A percentile compares a stretch with the other conserved stretches of the same genome.
These are phyloP conservation scores for Leccinum angustisporum DNA, from an alignment of 1,284 basidiomycete genomes.

Conservation along the genomic window DNA sequence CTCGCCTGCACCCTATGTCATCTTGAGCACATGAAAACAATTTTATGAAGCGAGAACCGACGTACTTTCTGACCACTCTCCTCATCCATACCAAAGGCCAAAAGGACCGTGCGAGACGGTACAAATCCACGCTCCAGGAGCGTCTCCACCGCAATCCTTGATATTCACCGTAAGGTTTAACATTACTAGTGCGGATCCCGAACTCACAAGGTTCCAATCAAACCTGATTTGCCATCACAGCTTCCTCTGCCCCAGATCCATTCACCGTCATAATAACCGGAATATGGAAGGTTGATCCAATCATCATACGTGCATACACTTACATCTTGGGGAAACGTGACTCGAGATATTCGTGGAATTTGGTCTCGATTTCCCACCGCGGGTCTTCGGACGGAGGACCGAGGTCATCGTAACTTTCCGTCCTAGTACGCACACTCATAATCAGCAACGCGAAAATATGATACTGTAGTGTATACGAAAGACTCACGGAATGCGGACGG, in stretches of 20 bases:
- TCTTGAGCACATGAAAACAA: background rate
- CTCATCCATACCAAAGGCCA: background rate
- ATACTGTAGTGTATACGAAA: background rate
- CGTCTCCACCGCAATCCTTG: background rate
- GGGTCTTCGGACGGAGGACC: slow-evolving; percentile 42
- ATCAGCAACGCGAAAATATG: background rate
- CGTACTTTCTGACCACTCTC: background rate
- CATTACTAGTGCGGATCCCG: background rate
- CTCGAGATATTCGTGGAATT: slow-evolving; percentile 44
- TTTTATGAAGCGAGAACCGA: background rate
- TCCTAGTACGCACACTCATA: background rate
- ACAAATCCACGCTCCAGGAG: background rate
- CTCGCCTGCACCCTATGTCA: background rate
- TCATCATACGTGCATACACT: slow-evolving; percentile 40
- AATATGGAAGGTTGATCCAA: slow-evolving; percentile 55
- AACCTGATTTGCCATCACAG: background rate
- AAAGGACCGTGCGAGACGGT: background rate
- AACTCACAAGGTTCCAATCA: background rate
- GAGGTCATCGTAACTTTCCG: slow-evolving; percentile 42
- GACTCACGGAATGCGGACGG: background rate
- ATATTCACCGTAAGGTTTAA: background rate
- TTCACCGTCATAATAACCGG: slow-evolving; percentile 30
- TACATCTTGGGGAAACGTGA: slow-evolving; percentile 43
- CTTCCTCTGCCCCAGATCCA: background rate
- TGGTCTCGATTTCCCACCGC: slow-evolving; percentile 44